Conservation (phyloP, 2,329 filamentous ascomycete species). For the Plectosphaerella sp. region DNA sequence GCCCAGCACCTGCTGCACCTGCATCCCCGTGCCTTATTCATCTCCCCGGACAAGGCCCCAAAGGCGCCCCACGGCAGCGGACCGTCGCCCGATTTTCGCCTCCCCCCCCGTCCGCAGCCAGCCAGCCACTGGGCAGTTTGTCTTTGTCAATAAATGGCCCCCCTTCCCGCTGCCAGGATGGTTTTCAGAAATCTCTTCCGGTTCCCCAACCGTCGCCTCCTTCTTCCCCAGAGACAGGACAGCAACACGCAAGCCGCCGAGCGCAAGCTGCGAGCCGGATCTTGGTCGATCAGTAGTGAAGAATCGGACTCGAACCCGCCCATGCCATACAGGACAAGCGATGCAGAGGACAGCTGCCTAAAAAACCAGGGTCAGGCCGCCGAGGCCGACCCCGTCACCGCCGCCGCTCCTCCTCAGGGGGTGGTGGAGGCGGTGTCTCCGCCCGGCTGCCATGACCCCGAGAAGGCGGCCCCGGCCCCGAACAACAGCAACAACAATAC, state of each 20-base stretch:
- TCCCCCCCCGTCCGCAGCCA: too few species aligned
- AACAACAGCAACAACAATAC: too few species aligned
- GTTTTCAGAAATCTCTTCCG: not conserved
- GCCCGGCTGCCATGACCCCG: not conserved
- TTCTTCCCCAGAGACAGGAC: not conserved
- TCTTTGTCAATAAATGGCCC: not conserved
- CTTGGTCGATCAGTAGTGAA: conserved; percentile 2
- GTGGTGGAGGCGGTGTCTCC: not conserved
- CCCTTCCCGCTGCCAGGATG: not conserved
- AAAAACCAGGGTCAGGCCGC: conserved; percentile 21
- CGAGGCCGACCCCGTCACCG: not conserved
- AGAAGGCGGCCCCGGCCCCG: conserved; percentile 2
- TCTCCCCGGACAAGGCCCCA: too few species aligned
- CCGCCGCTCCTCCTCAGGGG: not conserved
- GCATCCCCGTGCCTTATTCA: too few species aligned
- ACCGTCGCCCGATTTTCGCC: too few species aligned
- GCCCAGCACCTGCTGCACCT: too few species aligned
- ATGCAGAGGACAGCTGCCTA: conserved; percentile 36
- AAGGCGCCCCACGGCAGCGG: too few species aligned
- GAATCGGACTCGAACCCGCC: conserved; percentile 1
- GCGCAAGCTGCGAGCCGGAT: conserved; percentile 2
- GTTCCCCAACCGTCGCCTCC: not conserved
- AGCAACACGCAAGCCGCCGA: not conserved
- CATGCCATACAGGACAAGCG: conserved; percentile 4
- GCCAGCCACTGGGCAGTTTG: too few species aligned